Conservation (phyloP, 306 rosid species). For the Rosa rugosa region DNA sequence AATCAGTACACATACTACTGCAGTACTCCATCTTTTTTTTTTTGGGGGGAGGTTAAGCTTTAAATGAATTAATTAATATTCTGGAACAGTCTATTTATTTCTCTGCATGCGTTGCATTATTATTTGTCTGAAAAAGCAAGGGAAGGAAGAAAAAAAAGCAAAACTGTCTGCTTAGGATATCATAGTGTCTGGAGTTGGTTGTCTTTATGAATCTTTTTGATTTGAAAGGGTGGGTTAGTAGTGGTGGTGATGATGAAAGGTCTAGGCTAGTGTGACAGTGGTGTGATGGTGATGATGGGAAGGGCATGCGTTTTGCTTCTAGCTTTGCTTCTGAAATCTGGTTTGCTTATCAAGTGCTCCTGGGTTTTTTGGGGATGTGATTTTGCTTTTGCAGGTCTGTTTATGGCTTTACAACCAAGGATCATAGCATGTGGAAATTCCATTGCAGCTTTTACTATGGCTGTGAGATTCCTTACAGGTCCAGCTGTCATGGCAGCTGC, state of each 20-base stretch:
- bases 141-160: slow-evolving; percentile 18
- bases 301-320: slow-evolving; percentile 31
- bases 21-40: not conserved
- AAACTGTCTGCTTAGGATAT: slow-evolving; percentile 17
- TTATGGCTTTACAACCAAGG: slow-evolving; percentile 99
- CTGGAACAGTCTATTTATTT: not conserved
- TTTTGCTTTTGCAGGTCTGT: slow-evolving; percentile 58
- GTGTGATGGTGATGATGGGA: slow-evolving; percentile 24
- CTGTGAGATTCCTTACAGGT: slow-evolving; percentile 95
- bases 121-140: slow-evolving; percentile 31
- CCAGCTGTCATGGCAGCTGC: slow-evolving; percentile 99
- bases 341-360: not conserved
- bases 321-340: not conserved
- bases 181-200: slow-evolving; percentile 37
- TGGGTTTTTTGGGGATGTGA: not conserved
- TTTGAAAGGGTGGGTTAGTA: slow-evolving; percentile 31
- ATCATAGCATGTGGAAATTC: slow-evolving; percentile 98
- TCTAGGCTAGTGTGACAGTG: slow-evolving; percentile 40
- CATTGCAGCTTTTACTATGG: slow-evolving; percentile 85
- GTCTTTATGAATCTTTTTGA: slow-evolving; percentile 35
- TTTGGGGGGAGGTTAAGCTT: not conserved
- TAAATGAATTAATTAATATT: not conserved
- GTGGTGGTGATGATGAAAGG: slow-evolving; percentile 59
- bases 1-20: not conserved
- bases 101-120: slow-evolving; percentile 24